phyloP scores from a whole-genome alignment of 208 protist species.

The Trypanosomatidae sp. region DNA sequence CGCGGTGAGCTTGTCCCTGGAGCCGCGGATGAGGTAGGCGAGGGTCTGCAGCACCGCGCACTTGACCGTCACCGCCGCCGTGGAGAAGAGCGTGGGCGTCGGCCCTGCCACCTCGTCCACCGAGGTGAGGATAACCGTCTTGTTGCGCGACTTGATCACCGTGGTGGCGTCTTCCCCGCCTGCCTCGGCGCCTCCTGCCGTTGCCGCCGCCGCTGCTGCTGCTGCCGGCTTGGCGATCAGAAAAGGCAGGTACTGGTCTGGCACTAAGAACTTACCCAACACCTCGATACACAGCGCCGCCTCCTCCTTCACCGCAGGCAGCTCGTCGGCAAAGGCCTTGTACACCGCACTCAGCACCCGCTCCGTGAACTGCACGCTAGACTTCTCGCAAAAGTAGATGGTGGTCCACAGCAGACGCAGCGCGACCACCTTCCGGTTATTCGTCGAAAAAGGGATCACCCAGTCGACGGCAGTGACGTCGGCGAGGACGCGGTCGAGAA shows the following conservation, averaged over 20 bases:
- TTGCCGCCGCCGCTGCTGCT: too few relatives aligned
- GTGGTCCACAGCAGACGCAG: conserved; percentile 80
- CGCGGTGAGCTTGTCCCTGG: conserved; percentile 53
- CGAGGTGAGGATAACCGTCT: conserved; percentile 66
- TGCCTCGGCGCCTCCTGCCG: too few relatives aligned
- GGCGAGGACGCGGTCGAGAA: conserved; percentile 62
- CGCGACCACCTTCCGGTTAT: conserved; percentile 83
- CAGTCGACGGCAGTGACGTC: conserved; percentile 87
- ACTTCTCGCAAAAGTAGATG: conserved; percentile 81
- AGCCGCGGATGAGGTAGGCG: conserved; percentile 65
- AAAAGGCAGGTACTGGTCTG: conserved; percentile 90
- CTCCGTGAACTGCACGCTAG: conserved; percentile 83
- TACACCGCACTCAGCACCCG: conserved; percentile 80
- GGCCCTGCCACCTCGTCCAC: conserved; percentile 20
- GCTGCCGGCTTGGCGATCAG: conserved; percentile 57
- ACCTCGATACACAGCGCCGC: conserved; percentile 77
- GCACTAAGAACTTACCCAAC: conserved; percentile 85
- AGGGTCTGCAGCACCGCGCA: conserved; percentile 75
- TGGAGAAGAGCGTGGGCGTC: conserved; percentile 83
- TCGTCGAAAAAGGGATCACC: conserved; percentile 85
- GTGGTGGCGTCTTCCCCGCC: too few relatives aligned
- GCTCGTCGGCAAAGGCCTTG: conserved; percentile 83
- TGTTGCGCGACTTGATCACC: too few relatives aligned
- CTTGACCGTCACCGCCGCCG: conserved; percentile 70
- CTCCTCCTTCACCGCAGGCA: conserved; percentile 66